Evolutionary conservation across 371 early-diverging fungal species (phyloP).

Genomic region (Actinomortierella ambigua): DNA sequence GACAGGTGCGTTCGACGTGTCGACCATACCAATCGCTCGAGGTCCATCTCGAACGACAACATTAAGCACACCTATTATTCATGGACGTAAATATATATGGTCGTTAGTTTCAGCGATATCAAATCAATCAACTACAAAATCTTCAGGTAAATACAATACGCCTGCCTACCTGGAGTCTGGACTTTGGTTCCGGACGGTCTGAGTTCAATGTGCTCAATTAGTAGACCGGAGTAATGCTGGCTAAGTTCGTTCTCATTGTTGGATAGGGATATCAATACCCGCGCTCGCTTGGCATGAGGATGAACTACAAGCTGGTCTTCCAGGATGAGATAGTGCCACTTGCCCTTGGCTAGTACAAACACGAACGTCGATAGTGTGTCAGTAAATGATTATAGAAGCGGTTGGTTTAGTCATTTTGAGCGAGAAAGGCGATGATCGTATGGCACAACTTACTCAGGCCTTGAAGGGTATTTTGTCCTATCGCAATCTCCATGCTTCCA

Average conservation of each 20-base stretch:
- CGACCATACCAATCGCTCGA: conserved; percentile 17
- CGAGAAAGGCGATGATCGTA: not conserved
- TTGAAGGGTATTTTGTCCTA: conserved; percentile 21
- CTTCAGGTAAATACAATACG: no score
- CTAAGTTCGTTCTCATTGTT: conserved; percentile 28
- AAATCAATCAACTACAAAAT: no score
- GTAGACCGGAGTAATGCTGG: conserved; percentile 25
- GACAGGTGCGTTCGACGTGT: conserved; percentile 10
- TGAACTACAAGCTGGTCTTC: conserved; percentile 36
- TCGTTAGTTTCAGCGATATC: no score
- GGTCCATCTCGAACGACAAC: conserved; percentile 15
- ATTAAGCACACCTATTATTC: conserved; percentile 16
- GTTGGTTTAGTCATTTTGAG: no score
- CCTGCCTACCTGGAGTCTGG: conserved; percentile 15
- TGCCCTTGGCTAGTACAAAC: conserved; percentile 11
- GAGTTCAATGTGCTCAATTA: conserved; percentile 36
- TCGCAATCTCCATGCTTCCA: conserved; percentile 36
- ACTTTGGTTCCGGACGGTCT: conserved; percentile 10
- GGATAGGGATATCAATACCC: conserved; percentile 17
- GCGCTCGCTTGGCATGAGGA: conserved; percentile 20
- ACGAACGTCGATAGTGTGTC: not conserved
- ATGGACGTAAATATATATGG: not conserved
- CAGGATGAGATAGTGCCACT: conserved; percentile 31
- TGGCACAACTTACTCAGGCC: conserved; percentile 12
- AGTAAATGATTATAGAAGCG: not conserved